Conservation (phyloP, 2,329 filamentous ascomycete genomes). For the Pyricularia pennisetigena region DNA sequence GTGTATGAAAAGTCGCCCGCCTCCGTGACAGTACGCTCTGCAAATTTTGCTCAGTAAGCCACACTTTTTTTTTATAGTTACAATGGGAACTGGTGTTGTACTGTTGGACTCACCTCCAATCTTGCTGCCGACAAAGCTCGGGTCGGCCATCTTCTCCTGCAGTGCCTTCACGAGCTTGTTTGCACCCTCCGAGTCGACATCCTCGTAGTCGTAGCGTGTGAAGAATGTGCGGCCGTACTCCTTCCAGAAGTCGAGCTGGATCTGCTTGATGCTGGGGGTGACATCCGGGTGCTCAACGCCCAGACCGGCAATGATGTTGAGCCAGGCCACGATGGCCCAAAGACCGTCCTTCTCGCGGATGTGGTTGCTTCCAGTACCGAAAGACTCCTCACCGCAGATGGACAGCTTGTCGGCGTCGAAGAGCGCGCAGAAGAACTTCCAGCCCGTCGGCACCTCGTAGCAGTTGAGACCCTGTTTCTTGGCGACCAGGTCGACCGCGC, state of each 20-base stretch:
- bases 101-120: slow-evolving; percentile 48
- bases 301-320: slow-evolving; percentile 95
- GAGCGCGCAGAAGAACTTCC: slow-evolving; percentile 98
- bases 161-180: slow-evolving; percentile 82
- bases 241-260: slow-evolving; percentile 95
- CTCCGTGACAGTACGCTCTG: slow-evolving; percentile 70
- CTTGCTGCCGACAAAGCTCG: slow-evolving; percentile 70
- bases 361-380: slow-evolving; percentile 96
- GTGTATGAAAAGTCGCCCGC: slow-evolving; percentile 98
- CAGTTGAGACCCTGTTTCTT: slow-evolving; percentile 84
- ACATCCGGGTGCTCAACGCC: slow-evolving; percentile 71
- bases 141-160: slow-evolving; percentile 64
- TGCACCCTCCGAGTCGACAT: slow-evolving; percentile 83
- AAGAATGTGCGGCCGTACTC: slow-evolving; percentile 97
- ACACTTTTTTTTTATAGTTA: slow-evolving; percentile 3
- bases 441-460: slow-evolving; percentile 97
- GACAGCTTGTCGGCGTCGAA: slow-evolving; percentile 94
- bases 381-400: slow-evolving; percentile 97
- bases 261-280: slow-evolving; percentile 77
- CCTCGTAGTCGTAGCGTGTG: slow-evolving; percentile 97
- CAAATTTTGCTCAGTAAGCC: not conserved
- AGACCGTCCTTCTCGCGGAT: slow-evolving; percentile 98
- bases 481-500: slow-evolving; percentile 89
- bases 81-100: not conserved
- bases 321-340: slow-evolving; percentile 94